These are phyloP conservation scores for Pelargonium australe DNA, from an alignment of 441 rosid species.

Conservation along the genomic window DNA sequence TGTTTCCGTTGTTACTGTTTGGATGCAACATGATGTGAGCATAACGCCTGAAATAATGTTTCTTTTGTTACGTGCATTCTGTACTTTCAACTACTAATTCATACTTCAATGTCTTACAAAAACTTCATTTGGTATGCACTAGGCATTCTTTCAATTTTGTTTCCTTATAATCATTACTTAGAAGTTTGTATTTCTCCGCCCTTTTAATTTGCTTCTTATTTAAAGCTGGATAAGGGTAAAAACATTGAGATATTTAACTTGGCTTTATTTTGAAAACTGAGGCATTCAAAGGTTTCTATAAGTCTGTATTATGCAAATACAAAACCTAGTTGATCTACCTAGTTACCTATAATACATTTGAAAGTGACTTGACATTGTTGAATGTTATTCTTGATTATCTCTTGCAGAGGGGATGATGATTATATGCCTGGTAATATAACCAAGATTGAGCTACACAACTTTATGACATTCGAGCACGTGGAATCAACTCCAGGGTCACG, in stretches of 20 bases:
- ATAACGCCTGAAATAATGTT: background rate
- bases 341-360: background rate
- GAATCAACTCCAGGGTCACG: slow-evolving; percentile 83
- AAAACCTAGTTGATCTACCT: background rate
- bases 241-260: background rate
- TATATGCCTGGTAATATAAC: slow-evolving; percentile 78
- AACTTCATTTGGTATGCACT: background rate
- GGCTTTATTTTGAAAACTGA: background rate
- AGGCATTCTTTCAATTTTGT: background rate
- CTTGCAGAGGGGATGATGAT: slow-evolving; percentile 78
- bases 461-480: slow-evolving; percentile 77
- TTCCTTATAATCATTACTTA: slow-evolving; percentile 5
- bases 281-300: background rate
- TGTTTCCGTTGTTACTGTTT: background rate
- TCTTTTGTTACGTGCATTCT: background rate
- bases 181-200: background rate
- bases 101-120: background rate
- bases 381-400: background rate
- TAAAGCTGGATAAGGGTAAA: background rate
- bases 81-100: background rate
- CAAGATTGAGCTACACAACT: slow-evolving; percentile 79
- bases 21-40: background rate
- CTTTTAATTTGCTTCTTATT: background rate
- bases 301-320: background rate
- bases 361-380: background rate